Evolutionary conservation across 164 flowering plant genomes (phyloP).

Genomic region (Amborella trichopoda): DNA sequence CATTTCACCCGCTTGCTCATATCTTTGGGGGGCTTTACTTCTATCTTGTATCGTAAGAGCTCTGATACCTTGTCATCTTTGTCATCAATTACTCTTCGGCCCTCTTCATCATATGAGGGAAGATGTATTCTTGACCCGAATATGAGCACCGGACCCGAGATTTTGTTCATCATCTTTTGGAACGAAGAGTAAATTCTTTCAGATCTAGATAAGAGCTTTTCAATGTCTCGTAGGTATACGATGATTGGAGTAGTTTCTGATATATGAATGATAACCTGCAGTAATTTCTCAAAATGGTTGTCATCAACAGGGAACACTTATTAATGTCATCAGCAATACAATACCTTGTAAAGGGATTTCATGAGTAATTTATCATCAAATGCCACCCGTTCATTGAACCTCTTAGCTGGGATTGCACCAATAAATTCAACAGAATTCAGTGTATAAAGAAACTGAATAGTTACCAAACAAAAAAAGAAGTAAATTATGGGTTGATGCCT

Average conservation of each 20-base stretch:
- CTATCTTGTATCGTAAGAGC: slow-evolving; percentile 78
- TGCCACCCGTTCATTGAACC: too few species aligned
- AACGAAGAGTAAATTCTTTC: slow-evolving; percentile 53
- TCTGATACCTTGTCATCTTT: slow-evolving; percentile 36
- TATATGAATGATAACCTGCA: slow-evolving; percentile 58
- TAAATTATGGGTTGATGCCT: too few species aligned
- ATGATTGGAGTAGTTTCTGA: slow-evolving; percentile 64
- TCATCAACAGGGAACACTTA: too few species aligned
- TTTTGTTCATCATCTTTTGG: slow-evolving; percentile 66
- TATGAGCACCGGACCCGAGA: slow-evolving; percentile 64
- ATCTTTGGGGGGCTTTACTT: slow-evolving; percentile 76
- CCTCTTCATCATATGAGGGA: slow-evolving; percentile 24
- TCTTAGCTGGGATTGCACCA: too few species aligned
- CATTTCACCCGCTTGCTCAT: slow-evolving; percentile 73
- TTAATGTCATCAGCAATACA: too few species aligned
- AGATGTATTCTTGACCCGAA: slow-evolving; percentile 67
- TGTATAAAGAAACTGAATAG: too few species aligned
- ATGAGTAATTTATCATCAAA: slow-evolving; percentile 81
- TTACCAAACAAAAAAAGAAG: too few species aligned
- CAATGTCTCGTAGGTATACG: slow-evolving; percentile 81
- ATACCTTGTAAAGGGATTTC: slow-evolving; percentile 80
- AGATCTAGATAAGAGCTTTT: slow-evolving; percentile 49
- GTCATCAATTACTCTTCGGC: slow-evolving; percentile 46
- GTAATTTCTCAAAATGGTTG: too few species aligned
- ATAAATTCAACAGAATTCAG: too few species aligned